Percentiles rank a stretch among this genome's conserved stretches.
phyloP scores from a whole-genome alignment of 2,329 filamentous ascomycete species.

The Botryotinia narcissicola region DNA sequence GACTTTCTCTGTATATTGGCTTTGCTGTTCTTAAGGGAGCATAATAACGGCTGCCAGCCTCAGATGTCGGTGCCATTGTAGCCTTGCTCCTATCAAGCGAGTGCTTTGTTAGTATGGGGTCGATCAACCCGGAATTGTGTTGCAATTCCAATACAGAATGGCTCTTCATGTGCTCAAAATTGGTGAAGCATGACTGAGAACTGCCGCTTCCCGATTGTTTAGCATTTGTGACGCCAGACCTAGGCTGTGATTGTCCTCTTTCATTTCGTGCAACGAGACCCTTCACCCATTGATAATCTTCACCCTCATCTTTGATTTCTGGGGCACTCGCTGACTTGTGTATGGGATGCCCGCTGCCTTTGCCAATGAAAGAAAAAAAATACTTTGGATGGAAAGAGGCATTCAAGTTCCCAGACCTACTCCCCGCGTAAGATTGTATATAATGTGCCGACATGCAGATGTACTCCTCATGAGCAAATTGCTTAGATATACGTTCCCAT shows the following conservation, averaged over 20 bases:
- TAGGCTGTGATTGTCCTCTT: background rate
- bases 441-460: slow-evolving; percentile 5
- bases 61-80: background rate
- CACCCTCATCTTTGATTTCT: background rate
- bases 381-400: background rate
- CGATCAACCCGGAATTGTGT: too few relatives aligned
- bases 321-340: background rate
- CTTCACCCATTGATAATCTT: background rate
- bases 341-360: background rate
- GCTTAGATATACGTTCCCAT: slow-evolving; percentile 2
- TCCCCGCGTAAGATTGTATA: background rate
- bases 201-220: background rate
- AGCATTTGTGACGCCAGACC: background rate
- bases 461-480: background rate
- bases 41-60: too few relatives aligned
- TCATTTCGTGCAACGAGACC: too few relatives aligned
- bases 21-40: background rate
- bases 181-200: background rate
- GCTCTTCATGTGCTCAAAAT: background rate
- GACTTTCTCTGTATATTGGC: background rate
- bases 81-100: background rate
- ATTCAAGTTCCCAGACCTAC: background rate
- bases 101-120: background rate
- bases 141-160: too few relatives aligned
- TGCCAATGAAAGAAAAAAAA: background rate